A percentile compares a stretch with the other conserved stretches of the same genome.
These are phyloP conservation scores for Capillidium rhysosporum DNA, from an alignment of 371 early-diverging fungal genomes.

Conservation along the genomic window DNA sequence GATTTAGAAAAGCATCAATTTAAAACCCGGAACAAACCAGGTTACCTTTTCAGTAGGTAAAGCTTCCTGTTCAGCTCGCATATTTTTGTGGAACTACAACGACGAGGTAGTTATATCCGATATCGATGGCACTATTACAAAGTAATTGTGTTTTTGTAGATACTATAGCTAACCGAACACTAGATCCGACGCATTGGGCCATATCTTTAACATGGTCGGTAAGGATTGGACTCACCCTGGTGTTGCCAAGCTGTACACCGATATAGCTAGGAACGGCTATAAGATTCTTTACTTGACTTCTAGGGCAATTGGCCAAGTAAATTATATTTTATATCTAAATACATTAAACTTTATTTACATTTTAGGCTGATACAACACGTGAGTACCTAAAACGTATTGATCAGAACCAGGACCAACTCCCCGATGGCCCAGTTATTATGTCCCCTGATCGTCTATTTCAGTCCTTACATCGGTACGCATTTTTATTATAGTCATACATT, in stretches of 20 bases:
- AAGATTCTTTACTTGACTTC: constrained; percentile 92
- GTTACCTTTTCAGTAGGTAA: constrained; percentile 73
- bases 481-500: background rate
- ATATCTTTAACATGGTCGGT: constrained; percentile 94
- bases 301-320: constrained; percentile 90
- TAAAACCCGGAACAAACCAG: constrained; percentile 79
- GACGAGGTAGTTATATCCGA: constrained; percentile 93
- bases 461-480: constrained; percentile 53
- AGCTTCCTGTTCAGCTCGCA: constrained; percentile 54
- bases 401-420: constrained; percentile 75
- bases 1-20: constrained; percentile 34
- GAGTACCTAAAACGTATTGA: constrained; percentile 79
- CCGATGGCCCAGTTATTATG: constrained; percentile 95
- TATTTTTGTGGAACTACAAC: constrained; percentile 77
- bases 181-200: constrained; percentile 95
- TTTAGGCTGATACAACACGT: constrained; percentile 51
- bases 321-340: background rate
- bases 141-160: constrained; percentile 17
- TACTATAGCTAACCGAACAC: constrained; percentile 24
- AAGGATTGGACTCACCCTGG: constrained; percentile 98
- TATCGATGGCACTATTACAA: constrained; percentile 99
- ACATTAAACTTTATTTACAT: background rate
- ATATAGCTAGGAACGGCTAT: constrained; percentile 89
- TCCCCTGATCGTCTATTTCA: constrained; percentile 91
- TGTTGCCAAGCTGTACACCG: constrained; percentile 90